Evolutionary conservation across 805 yeast genomes (phyloP).

Genomic region (Starmerella vitae): DNA sequence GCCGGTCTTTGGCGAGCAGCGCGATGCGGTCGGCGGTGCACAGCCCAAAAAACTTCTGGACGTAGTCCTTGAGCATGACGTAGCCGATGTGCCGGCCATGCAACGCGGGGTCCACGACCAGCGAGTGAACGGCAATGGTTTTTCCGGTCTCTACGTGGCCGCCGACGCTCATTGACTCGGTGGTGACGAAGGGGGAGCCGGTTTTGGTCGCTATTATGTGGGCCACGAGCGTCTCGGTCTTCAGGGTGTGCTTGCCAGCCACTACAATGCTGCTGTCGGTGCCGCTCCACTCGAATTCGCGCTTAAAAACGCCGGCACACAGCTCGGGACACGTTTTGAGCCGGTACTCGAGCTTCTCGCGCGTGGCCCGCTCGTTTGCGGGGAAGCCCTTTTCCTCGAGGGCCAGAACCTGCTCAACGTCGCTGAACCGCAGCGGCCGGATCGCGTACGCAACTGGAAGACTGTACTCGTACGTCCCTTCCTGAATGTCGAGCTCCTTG

Average conservation of each 20-base stretch:
- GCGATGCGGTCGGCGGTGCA: conserved; percentile 68
- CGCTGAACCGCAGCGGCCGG: conserved; percentile 69
- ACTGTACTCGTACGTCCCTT: conserved; percentile 17
- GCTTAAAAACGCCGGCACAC: conserved; percentile 65
- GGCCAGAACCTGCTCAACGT: conserved; percentile 44
- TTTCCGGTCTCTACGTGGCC: conserved; percentile 71
- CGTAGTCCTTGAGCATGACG: conserved; percentile 69
- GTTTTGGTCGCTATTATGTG: conserved; percentile 20
- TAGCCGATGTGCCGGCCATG: conserved; percentile 76
- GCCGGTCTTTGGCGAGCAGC: conserved; percentile 54
- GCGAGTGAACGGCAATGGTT: conserved; percentile 66
- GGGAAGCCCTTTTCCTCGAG: conserved; percentile 63
- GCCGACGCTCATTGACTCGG: conserved; percentile 16
- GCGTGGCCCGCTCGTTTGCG: conserved; percentile 51
- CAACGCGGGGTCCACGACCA: conserved; percentile 64
- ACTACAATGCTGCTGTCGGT: conserved; percentile 34
- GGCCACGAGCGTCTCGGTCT: conserved; percentile 42
- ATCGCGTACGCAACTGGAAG: conserved; percentile 49
- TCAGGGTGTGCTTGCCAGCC: conserved; percentile 47
- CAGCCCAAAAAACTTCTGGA: conserved; percentile 79
- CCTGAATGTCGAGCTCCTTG: conserved; percentile 19
- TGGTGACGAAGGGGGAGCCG: conserved; percentile 9
- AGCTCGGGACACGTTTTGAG: conserved; percentile 77
- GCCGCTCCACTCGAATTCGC: conserved; percentile 27
- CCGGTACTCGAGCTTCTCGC: conserved; percentile 54